phyloP scores from a whole-genome alignment of 495 filamentous ascomycete genomes.

The Penicillium paradoxum region DNA sequence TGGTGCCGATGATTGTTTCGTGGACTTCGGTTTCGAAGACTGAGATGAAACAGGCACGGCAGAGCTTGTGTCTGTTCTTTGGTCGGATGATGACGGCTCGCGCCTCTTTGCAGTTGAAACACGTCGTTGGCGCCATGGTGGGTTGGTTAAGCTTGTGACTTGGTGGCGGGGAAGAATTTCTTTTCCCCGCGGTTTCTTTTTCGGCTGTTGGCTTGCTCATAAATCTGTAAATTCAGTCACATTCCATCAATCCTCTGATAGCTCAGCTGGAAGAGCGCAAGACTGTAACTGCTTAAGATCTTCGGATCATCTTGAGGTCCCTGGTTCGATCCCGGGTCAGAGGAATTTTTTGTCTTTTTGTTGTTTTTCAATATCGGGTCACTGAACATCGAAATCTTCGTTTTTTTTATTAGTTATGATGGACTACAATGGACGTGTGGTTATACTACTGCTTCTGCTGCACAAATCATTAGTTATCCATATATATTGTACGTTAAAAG shows the following conservation, averaged over 20 bases:
- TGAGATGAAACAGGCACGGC: conserved; percentile 77
- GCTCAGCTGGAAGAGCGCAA: conserved; percentile 8
- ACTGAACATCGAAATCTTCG: too few species aligned
- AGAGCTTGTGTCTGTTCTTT: conserved; percentile 89
- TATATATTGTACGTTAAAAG: too few species aligned
- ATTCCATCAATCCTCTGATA: conserved; percentile 1
- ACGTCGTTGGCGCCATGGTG: conserved; percentile 57
- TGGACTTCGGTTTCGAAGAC: conserved; percentile 93
- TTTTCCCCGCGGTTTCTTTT: conserved; percentile 12
- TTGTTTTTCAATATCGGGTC: too few species aligned
- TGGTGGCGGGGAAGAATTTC: conserved; percentile 22
- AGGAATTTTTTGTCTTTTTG: background rate
- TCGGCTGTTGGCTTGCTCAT: background rate
- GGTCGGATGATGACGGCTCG: conserved; percentile 88
- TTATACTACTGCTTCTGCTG: too few species aligned
- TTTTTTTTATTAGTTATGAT: too few species aligned
- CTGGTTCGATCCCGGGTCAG: conserved; percentile 6
- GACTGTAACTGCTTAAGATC: conserved; percentile 1
- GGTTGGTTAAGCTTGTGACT: conserved; percentile 1
- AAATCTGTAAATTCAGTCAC: background rate
- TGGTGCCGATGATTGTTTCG: conserved; percentile 74
- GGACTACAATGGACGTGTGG: too few species aligned
- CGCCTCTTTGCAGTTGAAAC: conserved; percentile 66
- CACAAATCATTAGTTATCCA: too few species aligned
- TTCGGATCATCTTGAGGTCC: conserved; percentile 1